Conservation (phyloP, 2,329 filamentous ascomycete genomes). For the Pseudogymnoascus sp. region DNA sequence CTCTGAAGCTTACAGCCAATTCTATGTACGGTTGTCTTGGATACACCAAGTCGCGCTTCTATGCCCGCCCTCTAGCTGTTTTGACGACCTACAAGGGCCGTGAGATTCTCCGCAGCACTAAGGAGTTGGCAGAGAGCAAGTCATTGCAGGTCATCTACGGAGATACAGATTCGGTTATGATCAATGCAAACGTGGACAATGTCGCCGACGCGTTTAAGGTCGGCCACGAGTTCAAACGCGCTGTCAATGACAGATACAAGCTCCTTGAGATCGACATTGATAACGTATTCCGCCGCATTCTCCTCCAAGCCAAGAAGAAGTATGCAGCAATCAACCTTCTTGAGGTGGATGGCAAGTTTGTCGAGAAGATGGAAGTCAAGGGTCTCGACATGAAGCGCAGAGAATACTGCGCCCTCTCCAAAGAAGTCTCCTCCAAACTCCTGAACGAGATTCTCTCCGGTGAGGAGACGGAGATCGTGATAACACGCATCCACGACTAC, state of each 20-base stretch:
- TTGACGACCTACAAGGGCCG: constrained; percentile 95
- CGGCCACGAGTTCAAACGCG: constrained; percentile 88
- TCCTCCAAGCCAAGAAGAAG: constrained; percentile 98
- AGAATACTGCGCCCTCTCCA: constrained; percentile 92
- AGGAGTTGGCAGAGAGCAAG: constrained; percentile 87
- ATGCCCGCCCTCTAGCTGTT: constrained; percentile 88
- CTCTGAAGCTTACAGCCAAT: constrained; percentile 94
- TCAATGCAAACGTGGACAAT: constrained; percentile 95
- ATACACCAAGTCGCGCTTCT: constrained; percentile 95
- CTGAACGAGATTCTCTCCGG: constrained; percentile 94
- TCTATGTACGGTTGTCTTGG: constrained; percentile 99
- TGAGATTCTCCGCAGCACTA: constrained; percentile 93
- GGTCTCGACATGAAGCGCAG: constrained; percentile 96
- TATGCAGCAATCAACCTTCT: constrained; percentile 95
- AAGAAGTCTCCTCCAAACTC: constrained; percentile 85
- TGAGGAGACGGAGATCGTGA: constrained; percentile 80
- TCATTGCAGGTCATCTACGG: constrained; percentile 95
- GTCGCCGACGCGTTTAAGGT: constrained; percentile 86
- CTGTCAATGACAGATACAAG: constrained; percentile 89
- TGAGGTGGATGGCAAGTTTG: constrained; percentile 79
- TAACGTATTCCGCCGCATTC: constrained; percentile 87
- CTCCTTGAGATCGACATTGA: constrained; percentile 97
- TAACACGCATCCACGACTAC: constrained; percentile 89
- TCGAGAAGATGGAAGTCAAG: constrained; percentile 96
- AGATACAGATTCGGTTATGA: constrained; percentile 99